These are phyloP conservation scores for Aspergillus caelatus DNA, from an alignment of 2,329 filamentous ascomycete genomes.

Conservation along the genomic window DNA sequence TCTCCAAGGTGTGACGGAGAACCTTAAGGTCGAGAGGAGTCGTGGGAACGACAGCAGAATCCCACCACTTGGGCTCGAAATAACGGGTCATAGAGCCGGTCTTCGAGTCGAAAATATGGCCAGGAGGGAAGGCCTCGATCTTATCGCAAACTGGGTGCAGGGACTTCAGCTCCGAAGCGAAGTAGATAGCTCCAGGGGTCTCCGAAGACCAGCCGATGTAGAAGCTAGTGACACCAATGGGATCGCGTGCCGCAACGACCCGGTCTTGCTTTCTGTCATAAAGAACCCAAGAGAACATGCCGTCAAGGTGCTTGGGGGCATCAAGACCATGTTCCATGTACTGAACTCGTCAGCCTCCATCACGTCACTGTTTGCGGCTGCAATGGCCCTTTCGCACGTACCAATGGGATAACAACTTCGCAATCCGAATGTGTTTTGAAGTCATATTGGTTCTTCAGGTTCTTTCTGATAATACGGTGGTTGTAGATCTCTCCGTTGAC, in stretches of 20 bases:
- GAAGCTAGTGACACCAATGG: slow-evolving; percentile 95
- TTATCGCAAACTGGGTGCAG: slow-evolving; percentile 92
- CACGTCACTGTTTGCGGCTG: neutral
- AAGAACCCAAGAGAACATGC: slow-evolving; percentile 99
- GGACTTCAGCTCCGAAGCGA: slow-evolving; percentile 95
- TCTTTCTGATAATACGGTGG: slow-evolving; percentile 91
- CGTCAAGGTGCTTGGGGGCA: slow-evolving; percentile 89
- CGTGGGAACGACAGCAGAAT: slow-evolving; percentile 75
- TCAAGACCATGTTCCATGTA: slow-evolving; percentile 92
- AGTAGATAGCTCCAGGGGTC: slow-evolving; percentile 85
- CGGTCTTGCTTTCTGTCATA: slow-evolving; percentile 95
- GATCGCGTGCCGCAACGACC: slow-evolving; percentile 90
- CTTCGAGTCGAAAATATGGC: slow-evolving; percentile 93
- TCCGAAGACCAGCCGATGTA: slow-evolving; percentile 91
- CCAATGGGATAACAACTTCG: slow-evolving; percentile 97
- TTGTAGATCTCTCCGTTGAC: slow-evolving; percentile 99
- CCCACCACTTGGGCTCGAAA: slow-evolving; percentile 91
- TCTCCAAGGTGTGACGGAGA: slow-evolving; percentile 81
- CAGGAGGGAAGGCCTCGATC: slow-evolving; percentile 90
- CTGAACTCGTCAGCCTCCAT: slow-evolving; percentile 49
- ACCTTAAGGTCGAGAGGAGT: slow-evolving; percentile 81
- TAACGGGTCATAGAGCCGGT: slow-evolving; percentile 84
- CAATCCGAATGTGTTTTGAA: slow-evolving; percentile 99
- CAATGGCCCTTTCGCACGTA: slow-evolving; percentile 49
- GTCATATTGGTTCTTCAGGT: slow-evolving; percentile 78